A percentile compares a stretch with the other conserved stretches of the same genome.
phyloP scores from a whole-genome alignment of 495 filamentous ascomycete genomes.

The Penicillium dipodomyicola region DNA sequence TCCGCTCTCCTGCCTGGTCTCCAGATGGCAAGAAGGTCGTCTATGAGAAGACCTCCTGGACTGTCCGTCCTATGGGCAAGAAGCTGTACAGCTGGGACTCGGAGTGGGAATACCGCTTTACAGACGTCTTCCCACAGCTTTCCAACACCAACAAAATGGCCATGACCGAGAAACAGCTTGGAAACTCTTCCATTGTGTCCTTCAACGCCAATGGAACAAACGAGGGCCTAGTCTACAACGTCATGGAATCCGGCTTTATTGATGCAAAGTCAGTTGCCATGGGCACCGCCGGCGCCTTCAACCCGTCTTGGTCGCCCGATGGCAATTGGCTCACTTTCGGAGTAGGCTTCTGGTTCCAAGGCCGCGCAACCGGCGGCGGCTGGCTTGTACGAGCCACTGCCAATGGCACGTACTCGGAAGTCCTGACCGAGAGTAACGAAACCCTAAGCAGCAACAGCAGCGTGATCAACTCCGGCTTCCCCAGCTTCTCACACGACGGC shows the following conservation, averaged over 20 bases:
- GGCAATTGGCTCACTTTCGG: slow-evolving; percentile 32
- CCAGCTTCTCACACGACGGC: slow-evolving; percentile 31
- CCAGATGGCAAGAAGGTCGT: slow-evolving; percentile 27
- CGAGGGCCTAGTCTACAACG: background rate
- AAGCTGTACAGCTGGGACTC: slow-evolving; percentile 31
- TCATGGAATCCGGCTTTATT: background rate
- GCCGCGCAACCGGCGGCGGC: slow-evolving; percentile 20
- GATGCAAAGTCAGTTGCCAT: background rate
- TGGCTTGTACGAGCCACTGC: slow-evolving; percentile 25
- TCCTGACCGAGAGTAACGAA: slow-evolving; percentile 20
- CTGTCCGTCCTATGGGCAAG: slow-evolving; percentile 27
- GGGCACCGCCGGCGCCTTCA: slow-evolving; percentile 23
- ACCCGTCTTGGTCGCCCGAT: slow-evolving; percentile 32
- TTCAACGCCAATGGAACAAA: background rate
- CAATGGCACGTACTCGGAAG: slow-evolving; percentile 26
- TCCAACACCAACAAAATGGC: slow-evolving; percentile 13
- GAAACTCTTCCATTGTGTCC: slow-evolving; percentile 27
- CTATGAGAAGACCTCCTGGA: slow-evolving; percentile 31
- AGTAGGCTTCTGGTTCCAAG: slow-evolving; percentile 33
- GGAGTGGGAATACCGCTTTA: slow-evolving; percentile 39
- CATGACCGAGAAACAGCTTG: slow-evolving; percentile 31
- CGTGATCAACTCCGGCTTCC: slow-evolving; percentile 29
- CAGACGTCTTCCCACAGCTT: slow-evolving; percentile 34
- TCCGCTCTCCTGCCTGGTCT: slow-evolving; percentile 33
- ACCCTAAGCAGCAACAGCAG: slow-evolving; percentile 11